Evolutionary conservation across 1,284 basidiomycete species (phyloP).

Genomic region (Ceratobasidium papillatum): DNA sequence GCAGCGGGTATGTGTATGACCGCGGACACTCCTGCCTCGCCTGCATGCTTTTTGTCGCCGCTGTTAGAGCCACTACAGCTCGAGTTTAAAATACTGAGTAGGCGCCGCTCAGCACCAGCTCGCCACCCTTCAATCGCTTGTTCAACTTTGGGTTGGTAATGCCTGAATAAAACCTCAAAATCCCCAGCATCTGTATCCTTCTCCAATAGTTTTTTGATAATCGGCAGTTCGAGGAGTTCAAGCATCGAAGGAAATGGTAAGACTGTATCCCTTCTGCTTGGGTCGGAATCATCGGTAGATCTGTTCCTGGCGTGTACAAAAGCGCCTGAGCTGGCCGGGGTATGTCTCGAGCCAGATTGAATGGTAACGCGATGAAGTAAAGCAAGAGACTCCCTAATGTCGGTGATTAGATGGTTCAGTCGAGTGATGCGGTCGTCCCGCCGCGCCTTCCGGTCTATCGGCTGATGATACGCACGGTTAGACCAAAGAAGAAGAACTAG

Average conservation of each 20-base stretch:
- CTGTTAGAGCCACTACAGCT: not conserved
- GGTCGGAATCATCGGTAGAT: no score
- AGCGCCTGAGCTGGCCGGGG: no score
- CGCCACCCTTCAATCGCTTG: not conserved
- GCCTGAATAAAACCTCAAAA: not conserved
- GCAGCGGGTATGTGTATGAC: not conserved
- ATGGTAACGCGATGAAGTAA: not conserved
- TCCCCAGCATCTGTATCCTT: not conserved
- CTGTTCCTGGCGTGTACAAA: no score
- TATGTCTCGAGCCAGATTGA: no score
- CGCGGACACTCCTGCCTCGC: not conserved
- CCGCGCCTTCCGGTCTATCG: constrained; percentile 7
- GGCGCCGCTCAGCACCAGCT: not conserved
- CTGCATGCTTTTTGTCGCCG: no score
- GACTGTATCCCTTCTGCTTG: no score
- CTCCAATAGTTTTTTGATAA: not conserved
- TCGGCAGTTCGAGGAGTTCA: not conserved
- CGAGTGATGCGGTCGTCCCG: not conserved
- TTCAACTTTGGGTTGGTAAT: not conserved
- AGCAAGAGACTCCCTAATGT: not conserved
- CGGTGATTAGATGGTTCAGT: not conserved
- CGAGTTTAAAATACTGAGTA: not conserved
- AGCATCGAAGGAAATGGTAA: not conserved
- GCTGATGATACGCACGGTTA: not conserved
- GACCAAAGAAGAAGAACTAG: constrained; percentile 9